These are phyloP conservation scores for Penicillium janthinellum DNA, from an alignment of 2,329 filamentous ascomycete genomes.

Conservation along the genomic window DNA sequence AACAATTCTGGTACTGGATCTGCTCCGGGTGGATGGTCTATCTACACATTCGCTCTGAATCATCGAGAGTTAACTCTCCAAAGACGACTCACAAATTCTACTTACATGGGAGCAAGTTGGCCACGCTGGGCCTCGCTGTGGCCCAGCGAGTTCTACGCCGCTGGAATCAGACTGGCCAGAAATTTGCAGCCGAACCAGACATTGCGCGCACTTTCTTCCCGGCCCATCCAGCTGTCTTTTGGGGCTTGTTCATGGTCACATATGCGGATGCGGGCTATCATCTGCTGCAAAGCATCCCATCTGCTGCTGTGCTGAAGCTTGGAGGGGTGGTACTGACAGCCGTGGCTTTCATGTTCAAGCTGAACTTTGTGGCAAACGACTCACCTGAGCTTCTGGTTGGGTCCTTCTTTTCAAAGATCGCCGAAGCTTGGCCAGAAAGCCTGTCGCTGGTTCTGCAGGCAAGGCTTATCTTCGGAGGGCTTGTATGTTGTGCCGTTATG, in stretches of 20 bases:
- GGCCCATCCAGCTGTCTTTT: constrained; percentile 67
- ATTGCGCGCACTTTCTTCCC: constrained; percentile 73
- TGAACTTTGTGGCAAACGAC: constrained; percentile 84
- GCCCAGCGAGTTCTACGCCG: constrained; percentile 68
- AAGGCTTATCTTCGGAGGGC: constrained; percentile 53
- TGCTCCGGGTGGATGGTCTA: constrained; percentile 54
- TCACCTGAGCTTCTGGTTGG: constrained; percentile 73
- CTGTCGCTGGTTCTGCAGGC: constrained; percentile 53
- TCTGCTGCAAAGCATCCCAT: constrained; percentile 39
- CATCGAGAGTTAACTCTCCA: constrained; percentile 1
- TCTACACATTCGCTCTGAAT: constrained; percentile 45
- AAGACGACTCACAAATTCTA: neutral
- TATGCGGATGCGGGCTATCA: constrained; percentile 64
- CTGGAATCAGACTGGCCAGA: constrained; percentile 98
- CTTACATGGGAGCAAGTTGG: constrained; percentile 15
- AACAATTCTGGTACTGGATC: constrained; percentile 98
- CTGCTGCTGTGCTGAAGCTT: constrained; percentile 26
- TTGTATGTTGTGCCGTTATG: constrained; percentile 39
- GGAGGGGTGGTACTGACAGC: constrained; percentile 49
- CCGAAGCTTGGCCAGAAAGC: constrained; percentile 43
- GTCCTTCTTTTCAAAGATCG: constrained; percentile 34
- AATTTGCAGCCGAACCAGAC: constrained; percentile 87
- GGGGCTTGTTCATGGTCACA: constrained; percentile 69
- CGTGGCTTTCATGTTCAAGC: constrained; percentile 78
- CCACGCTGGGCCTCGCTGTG: constrained; percentile 56